Conservation (phyloP, 495 filamentous ascomycete species). For the Terfezia boudieri region DNA sequence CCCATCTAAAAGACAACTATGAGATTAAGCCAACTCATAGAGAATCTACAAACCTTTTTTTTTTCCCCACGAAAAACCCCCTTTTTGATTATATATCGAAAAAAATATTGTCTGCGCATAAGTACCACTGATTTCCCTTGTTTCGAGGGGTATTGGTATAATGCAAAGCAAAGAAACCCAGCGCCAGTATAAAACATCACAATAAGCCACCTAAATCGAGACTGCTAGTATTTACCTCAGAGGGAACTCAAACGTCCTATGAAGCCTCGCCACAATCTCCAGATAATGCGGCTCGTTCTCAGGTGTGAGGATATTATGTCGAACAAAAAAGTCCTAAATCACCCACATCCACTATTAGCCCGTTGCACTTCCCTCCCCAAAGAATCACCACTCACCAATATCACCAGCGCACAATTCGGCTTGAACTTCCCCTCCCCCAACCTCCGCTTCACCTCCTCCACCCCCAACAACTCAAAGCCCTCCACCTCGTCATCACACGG, state of each 20-base stretch:
- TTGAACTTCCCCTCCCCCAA: conserved; percentile 63
- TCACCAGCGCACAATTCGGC: conserved; percentile 60
- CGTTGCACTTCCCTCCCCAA: neutral
- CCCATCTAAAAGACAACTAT: too few species aligned
- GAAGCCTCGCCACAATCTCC: conserved; percentile 51
- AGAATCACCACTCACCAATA: neutral
- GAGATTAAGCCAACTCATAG: too few species aligned
- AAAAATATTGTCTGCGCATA: too few species aligned
- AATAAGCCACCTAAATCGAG: too few species aligned
- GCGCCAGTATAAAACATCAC: too few species aligned
- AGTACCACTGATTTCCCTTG: too few species aligned
- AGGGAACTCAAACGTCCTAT: conserved; percentile 67
- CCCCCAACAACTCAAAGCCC: conserved; percentile 51
- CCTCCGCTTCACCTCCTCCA: conserved; percentile 50
- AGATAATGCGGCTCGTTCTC: conserved; percentile 68
- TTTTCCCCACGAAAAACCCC: too few species aligned
- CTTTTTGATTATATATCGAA: too few species aligned
- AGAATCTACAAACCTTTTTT: too few species aligned
- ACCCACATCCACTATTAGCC: conserved; percentile 14
- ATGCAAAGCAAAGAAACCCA: too few species aligned
- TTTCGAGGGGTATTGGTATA: too few species aligned
- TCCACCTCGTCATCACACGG: conserved; percentile 79
- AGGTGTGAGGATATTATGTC: conserved; percentile 57
- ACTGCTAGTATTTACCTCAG: neutral
- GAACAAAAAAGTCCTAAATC: conserved; percentile 72